Conservation (phyloP, 345 rosid genomes). For the Populus nigra region DNA sequence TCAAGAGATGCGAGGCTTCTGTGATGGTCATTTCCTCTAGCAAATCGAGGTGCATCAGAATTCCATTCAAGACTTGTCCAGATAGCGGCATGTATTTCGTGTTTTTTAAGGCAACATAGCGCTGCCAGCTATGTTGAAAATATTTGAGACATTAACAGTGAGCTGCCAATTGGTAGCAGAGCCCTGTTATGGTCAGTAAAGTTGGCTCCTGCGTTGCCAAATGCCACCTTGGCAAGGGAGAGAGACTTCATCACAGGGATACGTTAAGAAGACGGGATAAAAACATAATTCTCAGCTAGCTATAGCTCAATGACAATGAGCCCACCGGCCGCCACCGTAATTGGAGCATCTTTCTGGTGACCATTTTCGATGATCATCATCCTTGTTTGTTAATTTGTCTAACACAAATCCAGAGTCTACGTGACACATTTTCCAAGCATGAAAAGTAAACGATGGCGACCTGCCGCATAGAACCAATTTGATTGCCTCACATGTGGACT, state of each 20-base stretch:
- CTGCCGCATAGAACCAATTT: too few species aligned
- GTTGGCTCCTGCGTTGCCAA: background rate
- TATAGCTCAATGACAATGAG: background rate
- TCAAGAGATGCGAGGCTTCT: background rate
- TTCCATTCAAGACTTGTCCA: background rate
- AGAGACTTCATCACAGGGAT: background rate
- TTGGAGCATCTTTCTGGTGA: background rate
- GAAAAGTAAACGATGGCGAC: too few species aligned
- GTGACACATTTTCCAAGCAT: too few species aligned
- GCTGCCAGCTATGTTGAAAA: background rate
- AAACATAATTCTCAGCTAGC: background rate
- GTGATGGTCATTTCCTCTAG: background rate
- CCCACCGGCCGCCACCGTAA: background rate
- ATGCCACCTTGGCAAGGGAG: background rate
- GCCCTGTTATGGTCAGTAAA: background rate
- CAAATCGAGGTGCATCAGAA: background rate
- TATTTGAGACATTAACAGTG: background rate
- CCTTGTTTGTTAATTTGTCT: background rate
- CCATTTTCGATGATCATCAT: background rate
- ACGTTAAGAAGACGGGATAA: too few species aligned
- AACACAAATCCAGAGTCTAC: too few species aligned
- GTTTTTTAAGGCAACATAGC: background rate
- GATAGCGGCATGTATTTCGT: background rate
- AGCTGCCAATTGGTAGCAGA: background rate
- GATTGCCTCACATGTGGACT: too few species aligned